phyloP scores from a whole-genome alignment of 306 rosid species.

The Casuarina equisetifolia region DNA sequence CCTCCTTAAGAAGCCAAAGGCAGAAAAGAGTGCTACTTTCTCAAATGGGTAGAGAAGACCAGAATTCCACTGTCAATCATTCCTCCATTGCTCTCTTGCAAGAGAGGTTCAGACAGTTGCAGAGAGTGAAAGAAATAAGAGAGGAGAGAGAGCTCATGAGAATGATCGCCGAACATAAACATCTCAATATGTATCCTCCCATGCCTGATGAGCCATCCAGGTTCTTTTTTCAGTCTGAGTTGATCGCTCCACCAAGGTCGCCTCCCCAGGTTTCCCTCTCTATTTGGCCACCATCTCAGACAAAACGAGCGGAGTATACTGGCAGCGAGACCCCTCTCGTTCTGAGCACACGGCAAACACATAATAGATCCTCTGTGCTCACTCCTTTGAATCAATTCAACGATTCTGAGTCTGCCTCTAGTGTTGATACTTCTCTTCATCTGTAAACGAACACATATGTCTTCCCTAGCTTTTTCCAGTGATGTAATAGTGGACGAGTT shows the following conservation, averaged over 20 bases:
- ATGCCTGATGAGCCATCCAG: conserved; percentile 28
- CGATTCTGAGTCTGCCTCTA: conserved; percentile 42
- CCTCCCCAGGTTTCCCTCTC: conserved; percentile 64
- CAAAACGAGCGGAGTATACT: conserved; percentile 16
- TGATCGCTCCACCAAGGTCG: conserved; percentile 28
- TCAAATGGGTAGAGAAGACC: conserved; percentile 52
- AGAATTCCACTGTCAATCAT: conserved; percentile 33
- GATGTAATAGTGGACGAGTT: neutral
- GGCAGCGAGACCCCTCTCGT: conserved; percentile 31
- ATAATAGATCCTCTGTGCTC: conserved; percentile 24
- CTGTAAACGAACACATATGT: conserved; percentile 40
- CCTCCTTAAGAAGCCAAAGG: neutral
- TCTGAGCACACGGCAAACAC: conserved; percentile 35
- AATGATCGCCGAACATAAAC: conserved; percentile 40
- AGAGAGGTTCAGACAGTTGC: conserved; percentile 80
- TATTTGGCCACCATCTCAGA: conserved; percentile 56
- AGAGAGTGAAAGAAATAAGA: conserved; percentile 87
- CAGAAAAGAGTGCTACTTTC: neutral
- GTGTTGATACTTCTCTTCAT: conserved; percentile 92
- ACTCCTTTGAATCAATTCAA: conserved; percentile 32
- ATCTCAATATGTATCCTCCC: conserved; percentile 29
- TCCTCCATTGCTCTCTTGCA: conserved; percentile 86
- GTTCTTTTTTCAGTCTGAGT: conserved; percentile 38
- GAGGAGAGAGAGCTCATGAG: conserved; percentile 64
- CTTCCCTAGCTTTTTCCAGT: neutral